Base-by-base conservation (phyloP, 176 grass and related monocot genomes). In the Pharus latifolius region DNA sequence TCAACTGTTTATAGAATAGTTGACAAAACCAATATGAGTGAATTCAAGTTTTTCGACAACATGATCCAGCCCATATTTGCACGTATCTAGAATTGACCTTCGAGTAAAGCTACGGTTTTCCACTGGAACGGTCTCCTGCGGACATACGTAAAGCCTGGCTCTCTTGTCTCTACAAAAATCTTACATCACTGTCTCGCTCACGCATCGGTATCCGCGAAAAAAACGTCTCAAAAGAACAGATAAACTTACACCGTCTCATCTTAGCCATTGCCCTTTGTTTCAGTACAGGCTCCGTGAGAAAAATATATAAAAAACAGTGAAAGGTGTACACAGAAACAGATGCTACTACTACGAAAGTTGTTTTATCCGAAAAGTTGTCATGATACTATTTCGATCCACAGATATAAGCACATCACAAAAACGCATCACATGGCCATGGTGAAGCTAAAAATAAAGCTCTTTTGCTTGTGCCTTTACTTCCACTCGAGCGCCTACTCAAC, bases 211-310 rank as follows among this genome's bases (percentile, higher is more conserved):
- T 41, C 2, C 73, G 5, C 65, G 38, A 35, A 10, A 83, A 61
- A 69, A 45, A 58, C 20, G 0, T 5, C 14, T 10, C 12, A 15
- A 62, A 70, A 55, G 80, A 6, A 33, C 1, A 45, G 63, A 18
- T 9, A 14, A 35, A 44, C 11, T 76, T 19, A 35, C 58, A 17
- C 79, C 60, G 42, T 64, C 29, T 57, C 47, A 73, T 72, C n/a
- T n/a, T n/a, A 49, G 81, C 81, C 58, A 57, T 77, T 66, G 66
- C 73, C n/a, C 73, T 83, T 77, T 56, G 70, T 30, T 29, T 11
- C 59, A 24, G 60, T 26, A 62, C 63, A 60, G 53, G 44, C 63
- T 61, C n/a, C n/a, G n/a, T n/a, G n/a, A n/a, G n/a, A n/a, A n/a
- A n/a, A n/a, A n/a, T n/a, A n/a, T n/a, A 48, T 30, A 35, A 35